Base-by-base conservation (phyloP, 1,284 basidiomycete genomes). In the Ustilago nuda region DNA sequence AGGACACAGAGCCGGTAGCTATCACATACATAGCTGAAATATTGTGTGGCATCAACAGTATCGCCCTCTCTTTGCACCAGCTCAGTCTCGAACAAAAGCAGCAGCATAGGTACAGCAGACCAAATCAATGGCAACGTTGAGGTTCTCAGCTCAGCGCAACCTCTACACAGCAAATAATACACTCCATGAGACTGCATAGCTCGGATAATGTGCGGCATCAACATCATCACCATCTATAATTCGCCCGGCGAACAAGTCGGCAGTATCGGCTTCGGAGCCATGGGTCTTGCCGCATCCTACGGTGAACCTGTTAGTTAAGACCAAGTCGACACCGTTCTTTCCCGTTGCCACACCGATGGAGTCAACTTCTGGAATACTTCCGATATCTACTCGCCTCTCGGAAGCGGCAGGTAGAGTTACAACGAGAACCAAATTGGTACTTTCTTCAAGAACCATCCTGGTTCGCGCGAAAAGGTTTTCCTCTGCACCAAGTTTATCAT, bases 401-500 rank as follows among this genome's bases (percentile, higher is more conserved):
- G 35, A 6, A 53, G 53, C 3, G 46, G 53, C 35, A 72, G 61
- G 56, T 48, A 76, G 5, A 86, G 87, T 0, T 83, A 87, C 70
- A 87, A 86, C 74, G 87, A 87, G 75, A 54, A 69, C 27, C 82
- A 87, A 52, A 80, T 87, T 15, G 86, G 86, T 17, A 56, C 79
- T 8, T 87, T 84, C 66, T 79, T 88, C 71, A 73, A 76, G 35
- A 57, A 80, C 33, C 76, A 82, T 56, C 77, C 79, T 4, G 79
- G 61, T 0, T 53, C 79, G 2, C 75, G 87, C 37, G 79, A 85
- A 7, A 86, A 87, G 63, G 79, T 87, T 8, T 87, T 87, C 62
- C 69, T 88, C 33, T 85, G 84, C n/a, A 85, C 85, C 59, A 88
- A 88, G 63, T 87, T 86, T 54, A 84, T 83, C 54, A 80, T 81